Conservation (phyloP, 441 rosid genomes). For the Syzygium syzygioides region DNA sequence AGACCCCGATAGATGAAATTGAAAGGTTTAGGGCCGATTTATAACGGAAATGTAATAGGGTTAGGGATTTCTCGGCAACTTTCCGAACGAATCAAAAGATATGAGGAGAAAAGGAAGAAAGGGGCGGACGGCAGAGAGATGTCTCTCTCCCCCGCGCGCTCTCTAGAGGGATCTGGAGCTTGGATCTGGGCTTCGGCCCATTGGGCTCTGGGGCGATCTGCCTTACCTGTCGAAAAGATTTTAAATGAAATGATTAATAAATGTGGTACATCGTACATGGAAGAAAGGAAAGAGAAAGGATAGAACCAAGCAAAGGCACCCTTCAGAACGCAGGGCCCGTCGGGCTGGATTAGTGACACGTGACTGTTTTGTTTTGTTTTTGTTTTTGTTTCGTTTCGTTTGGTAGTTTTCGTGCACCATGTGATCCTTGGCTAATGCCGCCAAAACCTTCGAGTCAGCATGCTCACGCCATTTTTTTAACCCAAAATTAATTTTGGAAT, state of each 20-base stretch:
- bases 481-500: background rate
- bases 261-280: background rate
- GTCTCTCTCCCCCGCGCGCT: background rate
- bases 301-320: too few species aligned
- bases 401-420: fast-evolving
- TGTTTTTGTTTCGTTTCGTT: background rate
- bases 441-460: background rate
- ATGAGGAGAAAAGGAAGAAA: background rate
- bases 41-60: too few species aligned
- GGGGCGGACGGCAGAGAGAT: background rate
- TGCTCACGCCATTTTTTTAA: fast-evolving
- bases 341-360: background rate
- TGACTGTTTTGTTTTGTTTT: background rate
- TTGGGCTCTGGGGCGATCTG: background rate
- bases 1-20: fast-evolving
- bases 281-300: background rate
- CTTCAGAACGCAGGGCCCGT: too few species aligned
- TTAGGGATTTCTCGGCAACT: too few species aligned
- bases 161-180: background rate
- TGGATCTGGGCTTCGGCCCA: background rate
- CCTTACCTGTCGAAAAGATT: fast-evolving
- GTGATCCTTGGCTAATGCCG: background rate
- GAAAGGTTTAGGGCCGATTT: too few species aligned
- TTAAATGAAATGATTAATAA: background rate
- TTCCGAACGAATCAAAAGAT: background rate